Percentiles rank a stretch among this genome's conserved stretches.
Conservation (phyloP, 352 stramenopile species). For the Globisporangium cylindrosporum region DNA sequence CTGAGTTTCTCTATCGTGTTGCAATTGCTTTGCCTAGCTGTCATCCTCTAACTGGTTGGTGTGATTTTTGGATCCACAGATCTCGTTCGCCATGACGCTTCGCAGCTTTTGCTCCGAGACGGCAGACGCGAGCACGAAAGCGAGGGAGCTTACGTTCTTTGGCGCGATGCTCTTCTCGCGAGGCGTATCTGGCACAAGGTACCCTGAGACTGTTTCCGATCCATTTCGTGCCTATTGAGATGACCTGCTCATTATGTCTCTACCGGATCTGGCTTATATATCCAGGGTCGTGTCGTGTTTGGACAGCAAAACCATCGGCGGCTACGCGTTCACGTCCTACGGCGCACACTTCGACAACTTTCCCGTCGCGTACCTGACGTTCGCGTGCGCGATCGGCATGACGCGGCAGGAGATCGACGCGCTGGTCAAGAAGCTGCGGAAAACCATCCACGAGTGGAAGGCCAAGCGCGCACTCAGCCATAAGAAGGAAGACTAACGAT, state of each 20-base stretch:
- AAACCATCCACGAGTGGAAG: constrained; percentile 88
- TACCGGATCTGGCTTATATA: neutral
- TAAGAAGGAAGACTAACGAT: constrained; percentile 7
- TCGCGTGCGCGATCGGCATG: constrained; percentile 96
- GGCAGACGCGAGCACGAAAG: constrained; percentile 28
- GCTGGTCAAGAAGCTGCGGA: constrained; percentile 91
- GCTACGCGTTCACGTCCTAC: constrained; percentile 90
- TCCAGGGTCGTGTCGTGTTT: constrained; percentile 86
- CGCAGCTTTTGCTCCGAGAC: constrained; percentile 38
- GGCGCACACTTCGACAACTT: constrained; percentile 90
- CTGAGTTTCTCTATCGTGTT: neutral
- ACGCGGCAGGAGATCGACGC: constrained; percentile 88
- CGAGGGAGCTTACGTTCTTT: constrained; percentile 82
- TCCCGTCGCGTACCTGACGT: constrained; percentile 93
- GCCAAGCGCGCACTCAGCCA: constrained; percentile 29
- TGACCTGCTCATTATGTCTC: neutral
- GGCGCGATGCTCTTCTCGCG: constrained; percentile 98
- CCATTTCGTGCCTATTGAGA: too few species aligned
- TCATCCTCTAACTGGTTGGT: neutral
- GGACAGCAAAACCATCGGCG: constrained; percentile 88
- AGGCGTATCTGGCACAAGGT: constrained; percentile 93
- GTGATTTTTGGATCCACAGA: constrained; percentile 25
- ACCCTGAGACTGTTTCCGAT: too few species aligned
- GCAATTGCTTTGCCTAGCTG: neutral
- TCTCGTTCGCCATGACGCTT: constrained; percentile 92